Evolutionary conservation across 345 rosid genomes (phyloP), one percentile per base, ranked within the genome.

Genomic region (Carallia pectinifolia): DNA sequence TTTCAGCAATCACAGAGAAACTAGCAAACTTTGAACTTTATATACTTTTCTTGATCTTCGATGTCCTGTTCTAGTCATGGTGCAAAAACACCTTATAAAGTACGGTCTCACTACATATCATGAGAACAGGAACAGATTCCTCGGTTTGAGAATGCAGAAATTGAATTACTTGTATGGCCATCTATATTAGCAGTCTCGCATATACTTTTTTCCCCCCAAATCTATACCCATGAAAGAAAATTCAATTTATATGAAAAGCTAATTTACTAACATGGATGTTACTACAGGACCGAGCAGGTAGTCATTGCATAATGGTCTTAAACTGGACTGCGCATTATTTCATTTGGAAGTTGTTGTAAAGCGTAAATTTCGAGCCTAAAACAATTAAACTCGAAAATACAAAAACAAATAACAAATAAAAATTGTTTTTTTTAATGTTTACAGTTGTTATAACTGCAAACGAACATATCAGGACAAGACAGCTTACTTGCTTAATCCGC

Each of bases 401-500:
- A n/a, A n/a, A n/a, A n/a, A n/a, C n/a, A n/a, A n/a, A n/a, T n/a
- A n/a, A n/a, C n/a, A n/a, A n/a, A n/a, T n/a, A n/a, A n/a, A n/a
- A n/a, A n/a, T n/a, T n/a, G n/a, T n/a, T n/a, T n/a, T n/a, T n/a
- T n/a, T n/a, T n/a, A n/a, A n/a, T n/a, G n/a, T n/a, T n/a, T n/a
- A n/a, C n/a, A 44, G 50, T 12, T 44, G 12, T 27, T 39, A 36
- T 38, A 38, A 52, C 52, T 4, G 33, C 58, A 71, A 64, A 54
- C 34, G 48, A 37, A 16, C 17, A 33, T 13, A 27, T 12, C 33
- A 52, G 62, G 62, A 47, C 50, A 56, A 5, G 67, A 53, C 7
- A 40, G 52, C 88, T 69, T 89, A 91, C 97, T 80, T 87, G 95
- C 78, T 91, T 94, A 74, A 91, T 89, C 65, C 94, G 85, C 79